These are phyloP conservation scores for Zanthoxylum bungeanum DNA, from an alignment of 345 rosid species.

Conservation along the genomic window DNA sequence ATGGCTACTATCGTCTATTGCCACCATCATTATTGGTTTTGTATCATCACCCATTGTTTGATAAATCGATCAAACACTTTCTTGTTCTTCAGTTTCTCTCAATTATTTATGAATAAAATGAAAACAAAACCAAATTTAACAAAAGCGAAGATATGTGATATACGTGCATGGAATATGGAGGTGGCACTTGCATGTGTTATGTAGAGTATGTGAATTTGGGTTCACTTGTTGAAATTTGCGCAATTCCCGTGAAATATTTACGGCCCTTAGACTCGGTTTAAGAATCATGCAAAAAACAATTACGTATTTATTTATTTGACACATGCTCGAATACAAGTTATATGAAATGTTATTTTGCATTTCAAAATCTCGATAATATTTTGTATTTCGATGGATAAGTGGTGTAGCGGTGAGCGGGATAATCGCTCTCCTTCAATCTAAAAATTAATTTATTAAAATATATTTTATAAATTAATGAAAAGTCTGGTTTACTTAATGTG, in stretches of 20 bases:
- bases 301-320: not conserved
- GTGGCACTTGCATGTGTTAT: not conserved
- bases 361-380: no score
- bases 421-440: no score
- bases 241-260: not conserved
- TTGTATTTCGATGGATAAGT: no score
- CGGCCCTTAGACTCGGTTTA: not conserved
- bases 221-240: not conserved
- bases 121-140: not conserved
- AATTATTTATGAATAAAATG: not conserved
- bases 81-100: not conserved
- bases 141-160: not conserved
- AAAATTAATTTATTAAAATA: no score
- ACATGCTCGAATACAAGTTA: no score
- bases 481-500: no score
- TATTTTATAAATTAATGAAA: no score
- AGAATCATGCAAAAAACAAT: not conserved
- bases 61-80: not conserved
- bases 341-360: no score
- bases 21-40: conserved; percentile 45
- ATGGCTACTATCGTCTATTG: conserved; percentile 45
- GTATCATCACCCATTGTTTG: conserved; percentile 6
- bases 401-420: no score
- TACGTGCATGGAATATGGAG: no score
- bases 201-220: not conserved